Percentiles rank a stretch among this genome's conserved stretches.
Conservation (phyloP, 345 rosid species). For the Acer saccharum region DNA sequence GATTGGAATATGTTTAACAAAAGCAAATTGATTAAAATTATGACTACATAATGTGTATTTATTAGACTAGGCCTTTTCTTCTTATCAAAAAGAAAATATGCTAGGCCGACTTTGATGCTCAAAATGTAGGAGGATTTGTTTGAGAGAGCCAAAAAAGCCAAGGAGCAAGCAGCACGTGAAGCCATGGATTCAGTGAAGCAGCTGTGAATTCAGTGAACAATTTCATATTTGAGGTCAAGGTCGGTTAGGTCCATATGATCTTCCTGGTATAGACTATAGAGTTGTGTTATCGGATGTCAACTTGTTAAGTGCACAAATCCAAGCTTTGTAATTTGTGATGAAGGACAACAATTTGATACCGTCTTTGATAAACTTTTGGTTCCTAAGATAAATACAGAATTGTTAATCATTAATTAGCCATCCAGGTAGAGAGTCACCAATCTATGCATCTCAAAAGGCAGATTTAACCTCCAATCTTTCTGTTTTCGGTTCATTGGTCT, state of each 20-base stretch:
- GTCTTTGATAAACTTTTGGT: too few species aligned
- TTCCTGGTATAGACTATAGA: too few species aligned
- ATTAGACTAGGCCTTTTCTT: not conserved
- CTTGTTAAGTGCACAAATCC: too few species aligned
- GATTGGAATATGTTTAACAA: not conserved
- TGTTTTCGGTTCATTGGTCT: constrained; percentile 75
- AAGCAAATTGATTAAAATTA: not conserved
- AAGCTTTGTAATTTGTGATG: too few species aligned
- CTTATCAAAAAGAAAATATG: not conserved
- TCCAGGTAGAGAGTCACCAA: constrained; percentile 65
- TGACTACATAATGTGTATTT: not conserved
- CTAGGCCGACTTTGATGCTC: too few species aligned
- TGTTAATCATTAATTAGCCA: constrained; percentile 24
- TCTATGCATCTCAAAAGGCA: constrained; percentile 54
- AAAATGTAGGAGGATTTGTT: constrained; percentile 69
- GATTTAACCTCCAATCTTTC: constrained; percentile 70
- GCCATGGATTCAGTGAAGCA: constrained; percentile 34
- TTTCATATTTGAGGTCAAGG: too few species aligned
- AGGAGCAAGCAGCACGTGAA: constrained; percentile 81
- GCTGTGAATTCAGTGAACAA: too few species aligned
- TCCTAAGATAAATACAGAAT: not conserved
- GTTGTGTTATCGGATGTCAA: too few species aligned
- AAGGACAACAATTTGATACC: too few species aligned
- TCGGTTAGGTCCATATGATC: too few species aligned
- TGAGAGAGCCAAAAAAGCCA: constrained; percentile 78